Conservation (phyloP, 495 filamentous ascomycete species). For the Glonium stellatum region DNA sequence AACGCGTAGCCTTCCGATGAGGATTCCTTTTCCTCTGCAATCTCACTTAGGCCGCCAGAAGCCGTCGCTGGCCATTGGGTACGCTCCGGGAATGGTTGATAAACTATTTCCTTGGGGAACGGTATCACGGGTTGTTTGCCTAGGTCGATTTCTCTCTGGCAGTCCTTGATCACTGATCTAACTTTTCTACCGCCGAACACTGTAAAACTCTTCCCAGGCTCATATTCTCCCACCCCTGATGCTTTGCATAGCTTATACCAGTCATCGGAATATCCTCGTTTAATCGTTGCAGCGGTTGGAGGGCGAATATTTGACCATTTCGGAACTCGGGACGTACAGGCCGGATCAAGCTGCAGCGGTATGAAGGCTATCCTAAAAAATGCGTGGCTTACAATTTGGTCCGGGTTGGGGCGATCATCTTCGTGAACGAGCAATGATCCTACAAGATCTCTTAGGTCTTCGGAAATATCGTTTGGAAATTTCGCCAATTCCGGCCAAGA, state of each 20-base stretch:
- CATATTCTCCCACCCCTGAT: slow-evolving; percentile 38
- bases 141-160: slow-evolving; percentile 33
- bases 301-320: slow-evolving; percentile 35
- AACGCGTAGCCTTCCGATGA: slow-evolving; percentile 29
- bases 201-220: slow-evolving; percentile 33
- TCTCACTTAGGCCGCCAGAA: slow-evolving; percentile 24
- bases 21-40: slow-evolving; percentile 31
- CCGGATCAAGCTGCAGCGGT: slow-evolving; percentile 31
- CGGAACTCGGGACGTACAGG: slow-evolving; percentile 29
- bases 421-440: slow-evolving; percentile 37
- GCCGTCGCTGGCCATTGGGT: slow-evolving; percentile 21
- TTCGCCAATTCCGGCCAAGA: slow-evolving; percentile 37
- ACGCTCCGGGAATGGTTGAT: slow-evolving; percentile 30
- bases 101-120: slow-evolving; percentile 35
- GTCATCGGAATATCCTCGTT: slow-evolving; percentile 36
- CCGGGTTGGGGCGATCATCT: slow-evolving; percentile 35
- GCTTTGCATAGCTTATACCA: slow-evolving; percentile 37
- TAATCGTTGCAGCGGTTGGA: slow-evolving; percentile 32
- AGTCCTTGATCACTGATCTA: slow-evolving; percentile 35
- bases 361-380: slow-evolving; percentile 40
- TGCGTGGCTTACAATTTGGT: slow-evolving; percentile 38
- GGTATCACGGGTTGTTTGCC: slow-evolving; percentile 36
- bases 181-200: slow-evolving; percentile 33
- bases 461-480: slow-evolving; percentile 36
- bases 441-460: slow-evolving; percentile 37